Percentiles rank a stretch among this genome's conserved stretches.
Conservation (phyloP, 192 early-diverging fungal genomes). For the Kappamyces sp. region DNA sequence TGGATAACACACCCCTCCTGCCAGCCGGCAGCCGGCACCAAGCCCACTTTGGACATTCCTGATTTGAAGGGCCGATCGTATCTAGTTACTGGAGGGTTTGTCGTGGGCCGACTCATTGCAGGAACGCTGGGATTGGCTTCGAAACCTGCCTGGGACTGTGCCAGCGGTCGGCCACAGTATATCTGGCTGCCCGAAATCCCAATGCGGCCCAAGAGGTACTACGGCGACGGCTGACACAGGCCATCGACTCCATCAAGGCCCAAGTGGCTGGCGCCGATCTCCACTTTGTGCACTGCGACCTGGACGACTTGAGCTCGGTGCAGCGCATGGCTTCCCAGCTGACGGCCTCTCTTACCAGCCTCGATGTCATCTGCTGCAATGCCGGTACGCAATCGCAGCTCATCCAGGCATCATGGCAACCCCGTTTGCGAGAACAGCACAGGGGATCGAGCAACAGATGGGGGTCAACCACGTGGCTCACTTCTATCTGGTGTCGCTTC, state of each 20-base stretch:
- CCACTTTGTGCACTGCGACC: constrained; percentile 20
- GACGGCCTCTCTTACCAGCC: constrained; percentile 20
- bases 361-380: constrained; percentile 59
- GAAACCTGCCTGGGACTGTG: constrained; percentile 20
- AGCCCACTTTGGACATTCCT: constrained; percentile 10
- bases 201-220: constrained; percentile 16
- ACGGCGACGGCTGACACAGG: background rate
- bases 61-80: constrained; percentile 10
- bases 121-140: constrained; percentile 33
- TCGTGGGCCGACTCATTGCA: too few species aligned
- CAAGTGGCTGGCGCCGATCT: constrained; percentile 17
- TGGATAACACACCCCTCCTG: too few species aligned
- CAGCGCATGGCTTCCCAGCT: constrained; percentile 30
- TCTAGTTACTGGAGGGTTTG: constrained; percentile 31
- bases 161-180: constrained; percentile 20
- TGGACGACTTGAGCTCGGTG: constrained; percentile 31
- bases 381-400: constrained; percentile 32
- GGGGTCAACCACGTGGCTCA: constrained; percentile 45
- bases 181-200: constrained; percentile 22
- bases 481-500: constrained; percentile 28
- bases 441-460: constrained; percentile 42
- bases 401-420: constrained; percentile 29
- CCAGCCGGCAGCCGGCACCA: too few species aligned
- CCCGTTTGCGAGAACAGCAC: constrained; percentile 27
- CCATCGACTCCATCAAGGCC: constrained; percentile 27